Evolutionary conservation across 257 asterid species (phyloP).

Genomic region (Solanum etuberosum): DNA sequence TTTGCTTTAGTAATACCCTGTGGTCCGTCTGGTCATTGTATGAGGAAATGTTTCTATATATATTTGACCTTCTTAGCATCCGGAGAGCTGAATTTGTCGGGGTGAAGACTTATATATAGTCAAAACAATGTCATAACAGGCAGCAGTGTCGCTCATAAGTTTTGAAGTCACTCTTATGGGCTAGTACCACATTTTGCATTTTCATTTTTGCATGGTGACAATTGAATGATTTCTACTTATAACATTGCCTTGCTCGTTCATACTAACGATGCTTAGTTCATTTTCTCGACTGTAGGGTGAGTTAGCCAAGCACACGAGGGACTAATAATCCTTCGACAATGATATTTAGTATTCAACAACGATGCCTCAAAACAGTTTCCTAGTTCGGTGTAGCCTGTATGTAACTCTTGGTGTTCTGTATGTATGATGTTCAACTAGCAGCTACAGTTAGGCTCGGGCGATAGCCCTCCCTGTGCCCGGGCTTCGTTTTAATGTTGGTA

Average conservation of each 20-base stretch:
- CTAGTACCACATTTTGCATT: background rate
- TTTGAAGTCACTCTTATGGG: background rate
- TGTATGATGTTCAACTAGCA: background rate
- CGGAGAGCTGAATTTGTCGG: background rate
- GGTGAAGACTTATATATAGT: background rate
- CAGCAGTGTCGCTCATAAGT: background rate
- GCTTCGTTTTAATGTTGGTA: background rate
- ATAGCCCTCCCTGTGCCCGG: background rate
- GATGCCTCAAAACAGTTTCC: background rate
- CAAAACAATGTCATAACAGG: background rate
- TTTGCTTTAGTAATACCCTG: background rate
- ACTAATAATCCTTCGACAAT: background rate
- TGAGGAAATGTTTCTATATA: background rate
- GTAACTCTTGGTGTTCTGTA: background rate
- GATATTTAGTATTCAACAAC: background rate
- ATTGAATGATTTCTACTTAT: background rate
- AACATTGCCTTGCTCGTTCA: background rate
- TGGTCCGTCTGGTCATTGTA: background rate
- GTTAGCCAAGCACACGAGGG: constrained; percentile 3
- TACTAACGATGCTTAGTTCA: background rate
- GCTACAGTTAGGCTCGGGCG: background rate
- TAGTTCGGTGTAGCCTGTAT: background rate
- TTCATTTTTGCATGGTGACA: background rate
- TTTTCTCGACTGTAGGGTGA: background rate
- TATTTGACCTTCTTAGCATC: background rate